phyloP scores from a whole-genome alignment of 148 eudicot genomes.

The Simmondsia chinensis region DNA sequence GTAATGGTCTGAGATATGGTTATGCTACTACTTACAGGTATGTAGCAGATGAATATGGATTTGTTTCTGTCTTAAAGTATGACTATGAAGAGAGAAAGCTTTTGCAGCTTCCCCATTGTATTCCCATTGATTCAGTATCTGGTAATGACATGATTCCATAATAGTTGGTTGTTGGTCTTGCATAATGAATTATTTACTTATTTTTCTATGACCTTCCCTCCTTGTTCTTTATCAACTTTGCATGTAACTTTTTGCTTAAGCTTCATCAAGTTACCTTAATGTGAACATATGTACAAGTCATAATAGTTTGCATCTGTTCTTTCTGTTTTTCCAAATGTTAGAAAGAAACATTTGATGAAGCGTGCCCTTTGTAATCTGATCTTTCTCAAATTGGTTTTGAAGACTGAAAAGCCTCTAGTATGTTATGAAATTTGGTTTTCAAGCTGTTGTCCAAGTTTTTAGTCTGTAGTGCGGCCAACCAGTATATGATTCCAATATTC shows the following conservation, averaged over 20 bases:
- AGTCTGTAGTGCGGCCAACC: too few species aligned
- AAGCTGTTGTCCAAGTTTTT: too few species aligned
- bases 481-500: too few species aligned
- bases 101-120: slow-evolving; percentile 50
- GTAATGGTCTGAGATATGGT: slow-evolving; percentile 10
- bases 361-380: too few species aligned
- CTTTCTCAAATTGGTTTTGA: too few species aligned
- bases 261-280: not conserved
- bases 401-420: too few species aligned
- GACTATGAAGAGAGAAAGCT: slow-evolving; percentile 49
- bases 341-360: too few species aligned
- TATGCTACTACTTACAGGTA: slow-evolving; percentile 43
- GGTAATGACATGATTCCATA: slow-evolving; percentile 37
- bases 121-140: slow-evolving; percentile 54
- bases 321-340: too few species aligned
- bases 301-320: too few species aligned
- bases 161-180: not conserved
- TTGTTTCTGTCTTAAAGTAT: slow-evolving; percentile 54
- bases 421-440: too few species aligned
- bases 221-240: not conserved
- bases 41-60: slow-evolving; percentile 79
- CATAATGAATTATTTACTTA: not conserved
- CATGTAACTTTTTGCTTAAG: not conserved
- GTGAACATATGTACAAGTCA: not conserved
- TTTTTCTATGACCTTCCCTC: not conserved